phyloP scores from a whole-genome alignment of 2,329 filamentous ascomycete genomes.

The Macrophomina phaseolina region DNA sequence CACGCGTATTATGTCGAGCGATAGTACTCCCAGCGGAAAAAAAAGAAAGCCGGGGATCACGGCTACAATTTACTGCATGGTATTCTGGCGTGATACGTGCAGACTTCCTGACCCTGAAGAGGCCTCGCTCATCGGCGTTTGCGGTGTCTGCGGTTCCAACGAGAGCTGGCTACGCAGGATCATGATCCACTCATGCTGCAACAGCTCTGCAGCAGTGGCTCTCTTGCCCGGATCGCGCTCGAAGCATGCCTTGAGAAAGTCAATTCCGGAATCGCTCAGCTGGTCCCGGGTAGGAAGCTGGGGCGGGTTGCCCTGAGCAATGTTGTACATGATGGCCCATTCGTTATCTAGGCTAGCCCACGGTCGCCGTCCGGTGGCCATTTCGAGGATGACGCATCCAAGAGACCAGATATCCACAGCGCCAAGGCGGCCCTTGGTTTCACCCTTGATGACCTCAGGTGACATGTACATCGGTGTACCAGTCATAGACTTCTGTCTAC shows the following conservation, averaged over 20 bases:
- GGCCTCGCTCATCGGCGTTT: conserved; percentile 42
- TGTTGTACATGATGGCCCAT: conserved; percentile 99
- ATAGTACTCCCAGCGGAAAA: not conserved
- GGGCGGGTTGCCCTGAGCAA: conserved; percentile 93
- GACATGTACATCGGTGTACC: conserved; percentile 99
- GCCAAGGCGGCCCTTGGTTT: conserved; percentile 74
- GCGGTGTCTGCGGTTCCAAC: conserved; percentile 54
- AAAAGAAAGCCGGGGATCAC: not conserved
- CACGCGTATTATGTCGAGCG: conserved; percentile 5
- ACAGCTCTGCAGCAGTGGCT: conserved; percentile 81
- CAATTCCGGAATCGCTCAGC: conserved; percentile 80
- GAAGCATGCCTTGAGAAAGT: conserved; percentile 89
- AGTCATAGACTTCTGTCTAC: conserved; percentile 84
- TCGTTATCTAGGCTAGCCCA: conserved; percentile 98
- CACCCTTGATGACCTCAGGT: conserved; percentile 94
- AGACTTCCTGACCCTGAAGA: conserved; percentile 13
- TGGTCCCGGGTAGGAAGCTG: conserved; percentile 83
- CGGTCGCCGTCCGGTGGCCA: conserved; percentile 91
- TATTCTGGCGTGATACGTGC: conserved; percentile 16
- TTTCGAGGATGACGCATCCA: conserved; percentile 95
- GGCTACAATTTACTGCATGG: conserved; percentile 1
- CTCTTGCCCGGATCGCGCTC: conserved; percentile 79
- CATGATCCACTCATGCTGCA: conserved; percentile 90
- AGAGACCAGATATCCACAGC: conserved; percentile 96
- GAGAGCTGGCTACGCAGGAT: conserved; percentile 52